phyloP scores from a whole-genome alignment of 768 basidiomycete genomes.

The Boletellus ananiceps region DNA sequence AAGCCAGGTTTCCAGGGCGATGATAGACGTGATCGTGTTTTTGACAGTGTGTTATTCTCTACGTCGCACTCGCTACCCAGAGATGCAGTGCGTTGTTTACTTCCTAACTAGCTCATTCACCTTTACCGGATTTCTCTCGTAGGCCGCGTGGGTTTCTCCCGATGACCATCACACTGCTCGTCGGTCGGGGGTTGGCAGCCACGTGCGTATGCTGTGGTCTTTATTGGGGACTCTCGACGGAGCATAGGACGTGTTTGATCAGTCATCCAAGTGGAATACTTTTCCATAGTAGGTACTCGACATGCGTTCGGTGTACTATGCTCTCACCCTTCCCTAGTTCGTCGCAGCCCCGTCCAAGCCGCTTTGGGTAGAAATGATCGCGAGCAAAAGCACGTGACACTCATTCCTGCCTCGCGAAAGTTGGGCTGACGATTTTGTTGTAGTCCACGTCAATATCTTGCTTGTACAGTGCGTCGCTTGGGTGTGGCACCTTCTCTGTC shows the following conservation, averaged over 20 bases:
- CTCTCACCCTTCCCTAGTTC: slow-evolving; percentile 17
- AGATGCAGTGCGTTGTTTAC: slow-evolving; percentile 12
- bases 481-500: not conserved
- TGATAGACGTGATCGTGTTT: slow-evolving; percentile 13
- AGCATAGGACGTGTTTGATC: not conserved
- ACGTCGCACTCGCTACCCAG: slow-evolving; percentile 16
- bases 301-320: not conserved
- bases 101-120: not conserved
- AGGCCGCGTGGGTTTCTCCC: slow-evolving; percentile 14
- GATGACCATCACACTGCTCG: not conserved
- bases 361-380: slow-evolving; percentile 28
- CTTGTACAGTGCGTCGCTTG: slow-evolving; percentile 21
- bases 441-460: slow-evolving; percentile 28
- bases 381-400: slow-evolving; percentile 19
- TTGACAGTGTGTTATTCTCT: slow-evolving; percentile 18
- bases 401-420: not conserved
- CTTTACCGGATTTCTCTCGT: not conserved
- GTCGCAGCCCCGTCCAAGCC: slow-evolving; percentile 17
- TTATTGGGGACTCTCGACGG: not conserved
- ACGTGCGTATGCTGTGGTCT: slow-evolving; percentile 15
- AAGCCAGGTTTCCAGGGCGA: slow-evolving; percentile 6
- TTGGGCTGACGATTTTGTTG: no score
- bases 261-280: slow-evolving; percentile 20
- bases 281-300: slow-evolving; percentile 18
- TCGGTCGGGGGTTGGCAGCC: slow-evolving; percentile 22